Conservation (phyloP, 306 rosid species). For the Medicago ruthenica region DNA sequence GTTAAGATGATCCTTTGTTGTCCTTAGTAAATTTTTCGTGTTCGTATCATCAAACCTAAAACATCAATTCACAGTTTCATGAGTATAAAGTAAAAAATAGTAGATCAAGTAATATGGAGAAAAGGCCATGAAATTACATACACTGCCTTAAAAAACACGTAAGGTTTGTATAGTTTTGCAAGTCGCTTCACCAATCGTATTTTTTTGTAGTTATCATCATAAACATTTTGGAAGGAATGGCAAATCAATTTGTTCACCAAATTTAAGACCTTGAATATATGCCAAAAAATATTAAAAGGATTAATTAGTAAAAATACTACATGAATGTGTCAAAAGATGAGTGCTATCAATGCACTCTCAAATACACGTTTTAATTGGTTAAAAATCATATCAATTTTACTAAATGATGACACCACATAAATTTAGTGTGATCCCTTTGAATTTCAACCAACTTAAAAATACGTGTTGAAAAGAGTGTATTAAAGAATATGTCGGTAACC, state of each 20-base stretch:
- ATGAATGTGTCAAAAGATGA: neutral
- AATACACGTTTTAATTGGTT: too few relatives aligned
- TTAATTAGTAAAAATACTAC: neutral
- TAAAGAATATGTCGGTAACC: too few relatives aligned
- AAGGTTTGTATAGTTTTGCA: constrained; percentile 47
- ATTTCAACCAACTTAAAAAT: too few relatives aligned
- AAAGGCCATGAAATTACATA: constrained; percentile 15
- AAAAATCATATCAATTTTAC: too few relatives aligned
- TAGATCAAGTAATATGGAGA: too few relatives aligned
- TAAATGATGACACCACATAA: too few relatives aligned
- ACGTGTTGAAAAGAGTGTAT: too few relatives aligned
- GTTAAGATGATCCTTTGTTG: neutral
- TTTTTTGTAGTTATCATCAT: neutral
- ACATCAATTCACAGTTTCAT: neutral
- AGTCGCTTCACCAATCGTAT: constrained; percentile 1
- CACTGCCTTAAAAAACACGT: constrained; percentile 44
- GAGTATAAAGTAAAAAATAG: too few relatives aligned
- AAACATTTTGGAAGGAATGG: constrained; percentile 9
- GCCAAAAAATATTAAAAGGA: neutral
- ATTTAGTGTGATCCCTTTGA: too few relatives aligned
- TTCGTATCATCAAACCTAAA: constrained; percentile 10
- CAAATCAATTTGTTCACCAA: constrained; percentile 29
- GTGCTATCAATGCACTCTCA: neutral
- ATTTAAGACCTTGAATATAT: constrained; percentile 39
- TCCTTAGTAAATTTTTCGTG: constrained; percentile 39